Evolutionary conservation across 2,329 filamentous ascomycete genomes (phyloP).

Genomic region (Exophiala calicioides): DNA sequence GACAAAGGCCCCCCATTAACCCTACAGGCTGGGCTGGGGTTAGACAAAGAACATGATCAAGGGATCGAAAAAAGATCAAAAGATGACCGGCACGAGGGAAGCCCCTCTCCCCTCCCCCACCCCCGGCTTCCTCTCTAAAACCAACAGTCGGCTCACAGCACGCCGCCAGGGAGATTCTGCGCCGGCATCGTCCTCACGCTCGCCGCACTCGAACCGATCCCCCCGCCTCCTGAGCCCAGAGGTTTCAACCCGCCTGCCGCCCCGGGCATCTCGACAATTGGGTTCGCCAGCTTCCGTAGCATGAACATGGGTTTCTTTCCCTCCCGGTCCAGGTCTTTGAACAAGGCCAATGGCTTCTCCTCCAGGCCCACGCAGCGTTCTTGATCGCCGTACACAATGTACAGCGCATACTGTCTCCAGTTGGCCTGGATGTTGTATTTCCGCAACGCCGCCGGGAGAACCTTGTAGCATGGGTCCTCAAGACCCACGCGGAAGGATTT

Average conservation of each 20-base stretch:
- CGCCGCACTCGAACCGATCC: slow-evolving; percentile 10
- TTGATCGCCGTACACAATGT: slow-evolving; percentile 98
- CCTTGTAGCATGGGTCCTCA: slow-evolving; percentile 97
- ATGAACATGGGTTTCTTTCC: slow-evolving; percentile 99
- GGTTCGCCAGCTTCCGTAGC: slow-evolving; percentile 67
- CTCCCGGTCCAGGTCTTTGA: slow-evolving; percentile 96
- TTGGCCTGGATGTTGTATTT: slow-evolving; percentile 99
- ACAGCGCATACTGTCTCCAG: slow-evolving; percentile 95
- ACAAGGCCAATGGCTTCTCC: slow-evolving; percentile 90
- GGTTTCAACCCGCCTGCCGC: slow-evolving; percentile 22
- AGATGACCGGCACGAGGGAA: too few species aligned
- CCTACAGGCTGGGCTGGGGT: too few species aligned
- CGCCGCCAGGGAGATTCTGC: slow-evolving; percentile 24
- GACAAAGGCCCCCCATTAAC: too few species aligned
- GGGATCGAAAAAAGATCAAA: too few species aligned
- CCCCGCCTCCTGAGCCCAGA: slow-evolving; percentile 9
- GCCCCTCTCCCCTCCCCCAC: too few species aligned
- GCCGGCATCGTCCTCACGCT: slow-evolving; percentile 18
- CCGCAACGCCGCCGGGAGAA: slow-evolving; percentile 89
- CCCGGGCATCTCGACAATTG: slow-evolving; percentile 21
- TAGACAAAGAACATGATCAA: too few species aligned
- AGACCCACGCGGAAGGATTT: slow-evolving; percentile 98
- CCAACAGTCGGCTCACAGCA: slow-evolving; percentile 22
- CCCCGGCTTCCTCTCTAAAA: too few species aligned
- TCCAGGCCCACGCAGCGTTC: slow-evolving; percentile 89